Evolutionary conservation across 2,329 filamentous ascomycete species (phyloP).

Genomic region (Neofusicoccum laricinum): DNA sequence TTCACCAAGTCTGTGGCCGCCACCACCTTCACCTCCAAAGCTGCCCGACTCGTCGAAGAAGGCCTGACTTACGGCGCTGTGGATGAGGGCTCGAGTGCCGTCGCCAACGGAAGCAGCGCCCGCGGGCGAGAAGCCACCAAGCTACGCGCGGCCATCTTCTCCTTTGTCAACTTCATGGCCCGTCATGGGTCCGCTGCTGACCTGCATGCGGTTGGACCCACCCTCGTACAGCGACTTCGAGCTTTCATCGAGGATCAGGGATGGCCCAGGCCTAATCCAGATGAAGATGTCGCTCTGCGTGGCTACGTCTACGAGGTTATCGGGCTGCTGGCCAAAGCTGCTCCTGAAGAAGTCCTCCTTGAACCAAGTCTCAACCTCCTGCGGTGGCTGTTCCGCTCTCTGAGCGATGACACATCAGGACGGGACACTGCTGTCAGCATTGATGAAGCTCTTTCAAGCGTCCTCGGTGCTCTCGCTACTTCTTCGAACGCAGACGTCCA

Average conservation of each 20-base stretch:
- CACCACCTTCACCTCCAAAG: slow-evolving; percentile 64
- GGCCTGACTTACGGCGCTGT: slow-evolving; percentile 19
- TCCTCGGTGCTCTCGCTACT: slow-evolving; percentile 54
- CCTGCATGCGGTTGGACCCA: slow-evolving; percentile 63
- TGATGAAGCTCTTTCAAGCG: slow-evolving; percentile 79
- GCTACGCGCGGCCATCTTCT: slow-evolving; percentile 77
- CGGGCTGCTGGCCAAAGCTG: slow-evolving; percentile 70
- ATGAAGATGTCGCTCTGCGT: slow-evolving; percentile 63
- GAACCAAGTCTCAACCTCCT: slow-evolving; percentile 55
- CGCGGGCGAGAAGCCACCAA: slow-evolving; percentile 70
- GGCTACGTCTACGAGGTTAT: slow-evolving; percentile 88
- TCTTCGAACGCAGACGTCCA: slow-evolving; percentile 47
- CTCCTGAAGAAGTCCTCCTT: slow-evolving; percentile 55
- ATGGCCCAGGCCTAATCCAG: slow-evolving; percentile 66
- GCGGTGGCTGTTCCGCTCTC: slow-evolving; percentile 78
- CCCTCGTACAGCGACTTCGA: slow-evolving; percentile 66
- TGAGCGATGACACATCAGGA: slow-evolving; percentile 73
- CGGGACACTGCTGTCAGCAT: slow-evolving; percentile 79
- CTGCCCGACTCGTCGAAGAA: slow-evolving; percentile 68
- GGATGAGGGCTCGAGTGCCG: slow-evolving; percentile 27
- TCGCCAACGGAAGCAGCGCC: slow-evolving; percentile 41
- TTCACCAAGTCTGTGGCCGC: slow-evolving; percentile 74
- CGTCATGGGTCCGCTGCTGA: slow-evolving; percentile 63
- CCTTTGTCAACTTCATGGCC: slow-evolving; percentile 83
- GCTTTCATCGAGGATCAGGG: slow-evolving; percentile 76